phyloP scores from a whole-genome alignment of 1,284 basidiomycete species.

The Meripilus lineatus region DNA sequence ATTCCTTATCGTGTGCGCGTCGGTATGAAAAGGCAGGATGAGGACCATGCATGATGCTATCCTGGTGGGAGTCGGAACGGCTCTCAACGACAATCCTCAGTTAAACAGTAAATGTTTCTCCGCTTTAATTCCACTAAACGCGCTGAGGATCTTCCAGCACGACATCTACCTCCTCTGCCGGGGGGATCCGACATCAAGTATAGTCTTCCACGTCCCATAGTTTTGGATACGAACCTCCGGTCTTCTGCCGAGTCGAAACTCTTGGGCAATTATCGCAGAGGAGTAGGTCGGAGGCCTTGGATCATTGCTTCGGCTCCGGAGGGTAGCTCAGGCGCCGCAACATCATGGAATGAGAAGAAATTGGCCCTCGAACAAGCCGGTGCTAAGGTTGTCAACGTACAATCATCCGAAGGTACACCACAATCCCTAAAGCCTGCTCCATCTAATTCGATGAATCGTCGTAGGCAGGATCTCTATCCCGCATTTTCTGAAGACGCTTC shows the following conservation, averaged over 20 bases:
- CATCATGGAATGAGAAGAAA: slow-evolving; percentile 33
- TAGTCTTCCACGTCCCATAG: slow-evolving; percentile 73
- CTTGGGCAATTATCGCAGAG: slow-evolving; percentile 57
- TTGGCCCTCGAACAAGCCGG: slow-evolving; percentile 43
- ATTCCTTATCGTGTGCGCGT: slow-evolving; percentile 2
- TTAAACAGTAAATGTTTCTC: slow-evolving; percentile 71
- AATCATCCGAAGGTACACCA: slow-evolving; percentile 24
- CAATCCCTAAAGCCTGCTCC: neutral
- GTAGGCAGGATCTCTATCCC: slow-evolving; percentile 45
- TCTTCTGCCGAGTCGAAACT: slow-evolving; percentile 71
- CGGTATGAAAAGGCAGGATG: slow-evolving; percentile 49
- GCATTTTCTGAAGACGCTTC: slow-evolving; percentile 48
- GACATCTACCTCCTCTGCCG: slow-evolving; percentile 47
- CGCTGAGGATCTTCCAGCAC: slow-evolving; percentile 32
- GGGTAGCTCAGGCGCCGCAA: slow-evolving; percentile 23
- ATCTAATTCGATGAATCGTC: neutral
- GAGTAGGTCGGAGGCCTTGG: slow-evolving; percentile 71
- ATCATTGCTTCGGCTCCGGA: slow-evolving; percentile 48
- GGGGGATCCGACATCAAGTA: slow-evolving; percentile 30
- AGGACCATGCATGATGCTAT: slow-evolving; percentile 90
- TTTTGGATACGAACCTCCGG: slow-evolving; percentile 77
- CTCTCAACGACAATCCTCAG: slow-evolving; percentile 90
- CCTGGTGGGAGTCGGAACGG: slow-evolving; percentile 86
- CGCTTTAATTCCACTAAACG: neutral
- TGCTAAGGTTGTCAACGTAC: slow-evolving; percentile 45